Evolutionary conservation across 1,139 yeast genomes (phyloP), one percentile per base, ranked within the genome.

Genomic region (Saccharomyces hybrid): DNA sequence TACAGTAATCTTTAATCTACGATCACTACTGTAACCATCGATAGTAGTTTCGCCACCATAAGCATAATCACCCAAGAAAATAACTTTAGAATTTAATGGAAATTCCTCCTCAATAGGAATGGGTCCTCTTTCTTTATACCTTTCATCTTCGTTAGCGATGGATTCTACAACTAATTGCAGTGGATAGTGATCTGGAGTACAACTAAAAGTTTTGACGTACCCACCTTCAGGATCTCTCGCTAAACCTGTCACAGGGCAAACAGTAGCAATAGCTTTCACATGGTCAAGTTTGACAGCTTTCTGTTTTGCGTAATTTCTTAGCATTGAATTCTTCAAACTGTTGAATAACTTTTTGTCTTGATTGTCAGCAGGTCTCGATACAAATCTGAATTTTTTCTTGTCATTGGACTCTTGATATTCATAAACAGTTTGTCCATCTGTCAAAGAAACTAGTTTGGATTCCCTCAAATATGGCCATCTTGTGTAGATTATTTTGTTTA

Each of bases 401-500:
- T 64, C 64, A 47, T 61, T 66, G 11, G 67, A 72, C 57, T 73
- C 75, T 38, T 71, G 65, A 20, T 71, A 63, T 58, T 78, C 84
- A 64, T 80, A 80, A 50, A 75, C 76, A 61, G 71, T 71, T 44
- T 75, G 72, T 8, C 77, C 79, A 69, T 87, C 93, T 50, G 77
- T 71, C 6, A 93, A 80, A 46, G 80, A 78, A 14, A 83, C 76
- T 47, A 93, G 82, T 64, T 80, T 82, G 25, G 91, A 87, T 70
- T 93, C 98, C 60, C 84, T 79, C 61, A 93, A 75, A 67, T 83
- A 89, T 28, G 99, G 99, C 95, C 96, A 93, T 61, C 84, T 83
- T 16, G 88, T 80, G 67, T 84, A 90, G 7, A 87, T 85, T 53
- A 81, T 71, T 56, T 81, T 77, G 53, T 82, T 83, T 53, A 85